These are phyloP conservation scores for Scedosporium apiospermum DNA, from an alignment of 2,329 filamentous ascomycete species.

Conservation along the genomic window DNA sequence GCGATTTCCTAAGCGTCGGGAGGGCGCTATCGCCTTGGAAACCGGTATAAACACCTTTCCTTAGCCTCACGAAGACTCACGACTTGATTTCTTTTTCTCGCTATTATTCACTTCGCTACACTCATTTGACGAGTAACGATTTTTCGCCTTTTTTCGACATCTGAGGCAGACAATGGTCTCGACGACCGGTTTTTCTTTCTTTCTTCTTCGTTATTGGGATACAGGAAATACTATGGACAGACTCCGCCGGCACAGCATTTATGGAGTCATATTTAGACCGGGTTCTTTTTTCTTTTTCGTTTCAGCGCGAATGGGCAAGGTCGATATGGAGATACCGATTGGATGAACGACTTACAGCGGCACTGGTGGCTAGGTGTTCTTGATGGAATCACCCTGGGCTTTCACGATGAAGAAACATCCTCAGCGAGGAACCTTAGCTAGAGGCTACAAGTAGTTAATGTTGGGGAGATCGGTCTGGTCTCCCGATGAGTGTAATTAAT, in stretches of 20 bases:
- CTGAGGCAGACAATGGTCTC: neutral
- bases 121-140: neutral
- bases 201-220: neutral
- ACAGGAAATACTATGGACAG: neutral
- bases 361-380: slow-evolving; percentile 3
- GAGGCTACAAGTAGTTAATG: neutral
- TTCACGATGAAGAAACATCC: neutral
- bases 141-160: neutral
- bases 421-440: neutral
- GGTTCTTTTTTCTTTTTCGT: neutral
- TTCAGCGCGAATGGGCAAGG: neutral
- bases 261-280: neutral
- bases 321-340: neutral
- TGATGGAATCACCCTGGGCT: slow-evolving; percentile 1
- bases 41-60: neutral
- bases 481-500: neutral
- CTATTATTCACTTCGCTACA: neutral
- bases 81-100: neutral
- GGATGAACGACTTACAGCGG: neutral
- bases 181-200: neutral
- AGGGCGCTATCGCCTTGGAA: slow-evolving; percentile 7
- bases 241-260: neutral
- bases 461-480: neutral
- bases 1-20: slow-evolving; percentile 3
- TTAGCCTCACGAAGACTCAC: neutral